Evolutionary conservation across 805 yeast species (phyloP).

Genomic region (Yamadazyma endophytica): DNA sequence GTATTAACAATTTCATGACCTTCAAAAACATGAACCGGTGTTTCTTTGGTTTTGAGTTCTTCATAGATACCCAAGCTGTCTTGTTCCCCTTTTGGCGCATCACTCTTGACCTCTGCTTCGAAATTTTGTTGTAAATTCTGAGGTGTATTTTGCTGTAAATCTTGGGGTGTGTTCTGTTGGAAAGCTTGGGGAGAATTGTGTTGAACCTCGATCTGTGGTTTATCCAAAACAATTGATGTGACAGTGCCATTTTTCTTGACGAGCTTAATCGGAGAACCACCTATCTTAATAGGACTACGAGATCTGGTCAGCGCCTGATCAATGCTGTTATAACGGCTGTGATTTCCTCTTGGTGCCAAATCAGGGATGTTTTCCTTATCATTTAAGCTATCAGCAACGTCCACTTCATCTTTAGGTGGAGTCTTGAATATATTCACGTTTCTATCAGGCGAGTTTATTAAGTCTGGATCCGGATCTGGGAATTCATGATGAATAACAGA

Average conservation of each 20-base stretch:
- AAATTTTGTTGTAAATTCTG: background rate
- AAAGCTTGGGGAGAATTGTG: too few species aligned
- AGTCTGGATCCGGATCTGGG: constrained; percentile 33
- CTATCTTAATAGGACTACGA: constrained; percentile 31
- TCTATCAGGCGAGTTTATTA: constrained; percentile 14
- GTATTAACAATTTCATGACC: constrained; percentile 19
- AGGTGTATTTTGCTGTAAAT: too few species aligned
- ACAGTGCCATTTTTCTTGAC: constrained; percentile 26
- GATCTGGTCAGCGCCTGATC: too few species aligned
- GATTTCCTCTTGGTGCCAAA: constrained; percentile 1
- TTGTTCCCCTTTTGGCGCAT: too few species aligned
- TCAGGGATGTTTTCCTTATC: constrained; percentile 5
- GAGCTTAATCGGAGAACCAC: constrained; percentile 32
- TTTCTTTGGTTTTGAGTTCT: too few species aligned
- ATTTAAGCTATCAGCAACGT: background rate
- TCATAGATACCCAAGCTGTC: too few species aligned
- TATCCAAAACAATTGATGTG: constrained; percentile 16
- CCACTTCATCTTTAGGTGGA: constrained; percentile 16
- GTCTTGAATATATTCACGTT: constrained; percentile 20
- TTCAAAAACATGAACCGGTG: constrained; percentile 4
- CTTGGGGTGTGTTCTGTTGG: too few species aligned
- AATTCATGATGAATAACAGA: constrained; percentile 15
- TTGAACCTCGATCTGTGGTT: too few species aligned
- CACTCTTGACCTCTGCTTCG: background rate
- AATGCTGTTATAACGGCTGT: constrained; percentile 1